phyloP scores from a whole-genome alignment of 106 monocot genomes.

The Acorus calamus region DNA sequence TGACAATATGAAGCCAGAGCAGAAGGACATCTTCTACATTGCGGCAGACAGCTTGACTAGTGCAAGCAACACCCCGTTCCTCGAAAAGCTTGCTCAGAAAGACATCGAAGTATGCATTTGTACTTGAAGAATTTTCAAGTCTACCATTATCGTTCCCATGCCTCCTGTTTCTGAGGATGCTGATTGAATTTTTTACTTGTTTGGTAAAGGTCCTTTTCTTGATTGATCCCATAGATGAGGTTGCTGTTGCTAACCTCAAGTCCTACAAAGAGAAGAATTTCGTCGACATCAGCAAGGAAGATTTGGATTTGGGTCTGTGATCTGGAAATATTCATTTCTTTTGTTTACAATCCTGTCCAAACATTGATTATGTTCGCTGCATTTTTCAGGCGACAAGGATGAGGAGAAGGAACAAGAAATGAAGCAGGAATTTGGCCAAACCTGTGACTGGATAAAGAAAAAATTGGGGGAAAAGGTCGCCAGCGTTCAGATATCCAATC shows the following conservation, averaged over 20 bases:
- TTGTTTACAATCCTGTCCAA: neutral
- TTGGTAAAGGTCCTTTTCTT: slow-evolving; percentile 67
- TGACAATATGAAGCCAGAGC: slow-evolving; percentile 94
- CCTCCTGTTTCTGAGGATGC: neutral
- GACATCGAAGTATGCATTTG: slow-evolving; percentile 52
- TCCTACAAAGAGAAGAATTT: slow-evolving; percentile 96
- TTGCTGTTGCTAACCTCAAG: slow-evolving; percentile 79
- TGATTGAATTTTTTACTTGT: neutral
- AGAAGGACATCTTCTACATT: slow-evolving; percentile 90
- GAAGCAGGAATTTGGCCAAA: slow-evolving; percentile 70
- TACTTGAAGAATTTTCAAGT: neutral
- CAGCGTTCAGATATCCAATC: slow-evolving; percentile 75
- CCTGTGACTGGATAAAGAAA: slow-evolving; percentile 94
- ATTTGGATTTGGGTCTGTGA: slow-evolving; percentile 75
- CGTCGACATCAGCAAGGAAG: slow-evolving; percentile 99
- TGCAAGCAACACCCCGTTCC: slow-evolving; percentile 83
- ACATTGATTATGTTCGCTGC: too few relatives aligned
- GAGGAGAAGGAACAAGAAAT: slow-evolving; percentile 91
- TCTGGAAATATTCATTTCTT: neutral
- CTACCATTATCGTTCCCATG: neutral
- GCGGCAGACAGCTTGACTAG: slow-evolving; percentile 80
- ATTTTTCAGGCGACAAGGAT: slow-evolving; percentile 61
- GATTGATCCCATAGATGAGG: slow-evolving; percentile 94
- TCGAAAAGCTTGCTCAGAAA: slow-evolving; percentile 75
- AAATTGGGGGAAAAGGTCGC: slow-evolving; percentile 83